Conservation (phyloP, 169 alveolate species). For the Prorocentrum cordatum region DNA sequence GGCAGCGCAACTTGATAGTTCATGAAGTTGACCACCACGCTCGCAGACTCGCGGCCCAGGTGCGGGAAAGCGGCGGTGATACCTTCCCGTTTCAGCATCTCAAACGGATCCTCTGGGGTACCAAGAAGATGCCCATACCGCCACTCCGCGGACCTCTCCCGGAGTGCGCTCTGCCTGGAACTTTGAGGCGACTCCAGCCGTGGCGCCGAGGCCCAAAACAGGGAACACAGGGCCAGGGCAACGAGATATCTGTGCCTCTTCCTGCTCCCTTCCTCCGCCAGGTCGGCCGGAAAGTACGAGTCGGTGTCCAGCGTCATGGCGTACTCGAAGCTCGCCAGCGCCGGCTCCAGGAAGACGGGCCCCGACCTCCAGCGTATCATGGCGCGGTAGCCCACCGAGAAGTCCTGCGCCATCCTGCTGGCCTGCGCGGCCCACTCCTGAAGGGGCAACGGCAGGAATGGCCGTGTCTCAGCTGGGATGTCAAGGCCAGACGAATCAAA, state of each 20-base stretch:
- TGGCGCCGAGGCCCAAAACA: no score
- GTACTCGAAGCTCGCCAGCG: constrained; percentile 49
- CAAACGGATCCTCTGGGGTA: background rate
- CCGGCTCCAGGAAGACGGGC: constrained; percentile 42
- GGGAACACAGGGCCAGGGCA: no score
- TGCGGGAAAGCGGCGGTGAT: constrained; percentile 15
- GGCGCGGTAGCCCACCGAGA: constrained; percentile 52
- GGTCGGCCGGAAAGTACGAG: constrained; percentile 45
- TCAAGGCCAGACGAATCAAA: no score
- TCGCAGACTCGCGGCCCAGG: constrained; percentile 2
- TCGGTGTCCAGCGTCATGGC: constrained; percentile 68
- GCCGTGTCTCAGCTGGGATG: no score
- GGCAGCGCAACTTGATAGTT: no score
- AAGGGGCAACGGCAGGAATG: no score
- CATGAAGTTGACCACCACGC: constrained; percentile 62
- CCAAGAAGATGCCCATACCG: no score
- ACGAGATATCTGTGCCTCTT: no score
- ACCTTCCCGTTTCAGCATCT: background rate
- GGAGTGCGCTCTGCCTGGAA: no score
- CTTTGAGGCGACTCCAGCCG: no score
- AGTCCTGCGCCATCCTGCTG: background rate
- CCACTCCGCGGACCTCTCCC: no score
- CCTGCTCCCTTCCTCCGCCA: no score
- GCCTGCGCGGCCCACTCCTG: background rate
- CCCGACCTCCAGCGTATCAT: constrained; percentile 64